Base-by-base conservation (phyloP, 257 asterid genomes). In the Datura wrightii region DNA sequence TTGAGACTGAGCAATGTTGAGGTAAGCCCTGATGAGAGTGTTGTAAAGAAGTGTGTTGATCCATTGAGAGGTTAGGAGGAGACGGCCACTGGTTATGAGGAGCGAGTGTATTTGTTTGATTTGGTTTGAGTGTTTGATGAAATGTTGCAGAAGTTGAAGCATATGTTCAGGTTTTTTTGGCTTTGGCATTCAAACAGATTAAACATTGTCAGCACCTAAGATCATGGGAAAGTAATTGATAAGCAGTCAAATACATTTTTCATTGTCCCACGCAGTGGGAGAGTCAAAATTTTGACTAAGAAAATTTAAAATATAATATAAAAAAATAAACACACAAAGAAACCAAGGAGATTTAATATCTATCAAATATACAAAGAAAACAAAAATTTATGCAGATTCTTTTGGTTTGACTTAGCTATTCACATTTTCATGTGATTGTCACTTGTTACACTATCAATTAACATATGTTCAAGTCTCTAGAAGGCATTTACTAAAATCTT, bases 1-100 rank as follows among this genome's bases (percentile, higher is more conserved):
- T 24, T 24, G 31, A 24, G 31, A 24, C 31, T 24, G 31, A 24
- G 31, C 31, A 24, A 24, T 24, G 31, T 24, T 24, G 31, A 24
- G 69, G 90, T 93, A 92, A 42, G 90, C 86, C 85, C 95, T 89
- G 79, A 96, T 91, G 84, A 96, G 97, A 48, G 94, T 69, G 89
- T 93, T 96, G 91, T 91, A 92, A 55, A 94, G 90, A 48, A 93
- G 94, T 46, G 99, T 96, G 82, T 93, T 96, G 80, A 86, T 90
- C 98, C 99, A 93, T 84, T 89, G 85, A 62, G 92, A 83, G 13
- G 91, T 86, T 60, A 88, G 74, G 84, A 85, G 90, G 69, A 93
- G 91, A 89, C 86, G 86, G 50, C 98, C 98, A 44, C 85, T 79
- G 71, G 94, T 92, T 60, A 85, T 87, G 53, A 93, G 46, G 79